Conservation (phyloP, 176 grass and related monocot species). For the Miscanthus lutarioriparius region DNA sequence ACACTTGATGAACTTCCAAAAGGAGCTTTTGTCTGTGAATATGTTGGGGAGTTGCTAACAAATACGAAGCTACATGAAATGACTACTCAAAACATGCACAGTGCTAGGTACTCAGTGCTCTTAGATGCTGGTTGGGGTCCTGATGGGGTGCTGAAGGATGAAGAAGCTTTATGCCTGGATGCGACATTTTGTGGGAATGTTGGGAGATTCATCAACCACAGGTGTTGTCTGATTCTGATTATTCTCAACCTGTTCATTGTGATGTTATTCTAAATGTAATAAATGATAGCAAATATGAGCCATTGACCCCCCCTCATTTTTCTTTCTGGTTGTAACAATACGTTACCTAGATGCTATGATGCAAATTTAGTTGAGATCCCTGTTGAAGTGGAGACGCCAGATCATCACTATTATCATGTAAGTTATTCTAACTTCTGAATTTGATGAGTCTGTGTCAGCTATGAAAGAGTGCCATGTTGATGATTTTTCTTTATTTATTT, state of each 20-base stretch:
- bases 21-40: slow-evolving; percentile 82
- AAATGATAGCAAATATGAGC: neutral
- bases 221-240: slow-evolving; percentile 44
- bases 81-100: slow-evolving; percentile 33
- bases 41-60: slow-evolving; percentile 74
- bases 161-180: slow-evolving; percentile 73
- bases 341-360: slow-evolving; percentile 62
- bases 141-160: slow-evolving; percentile 43
- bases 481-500: slow-evolving; percentile 9
- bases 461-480: slow-evolving; percentile 2
- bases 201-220: slow-evolving; percentile 82
- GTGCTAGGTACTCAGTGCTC: slow-evolving; percentile 49
- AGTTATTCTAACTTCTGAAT: slow-evolving; percentile 6
- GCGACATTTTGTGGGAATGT: slow-evolving; percentile 77
- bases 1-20: slow-evolving; percentile 72
- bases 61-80: slow-evolving; percentile 59
- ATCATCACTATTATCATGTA: slow-evolving; percentile 81
- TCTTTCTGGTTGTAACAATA: slow-evolving; percentile 25
- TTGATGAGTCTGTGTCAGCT: neutral
- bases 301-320: neutral
- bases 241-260: neutral
- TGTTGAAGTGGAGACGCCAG: slow-evolving; percentile 72
- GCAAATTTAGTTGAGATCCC: slow-evolving; percentile 74
- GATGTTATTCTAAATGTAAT: neutral
- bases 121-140: slow-evolving; percentile 70